phyloP scores from a whole-genome alignment of 768 basidiomycete species.

The Russula abietina region DNA sequence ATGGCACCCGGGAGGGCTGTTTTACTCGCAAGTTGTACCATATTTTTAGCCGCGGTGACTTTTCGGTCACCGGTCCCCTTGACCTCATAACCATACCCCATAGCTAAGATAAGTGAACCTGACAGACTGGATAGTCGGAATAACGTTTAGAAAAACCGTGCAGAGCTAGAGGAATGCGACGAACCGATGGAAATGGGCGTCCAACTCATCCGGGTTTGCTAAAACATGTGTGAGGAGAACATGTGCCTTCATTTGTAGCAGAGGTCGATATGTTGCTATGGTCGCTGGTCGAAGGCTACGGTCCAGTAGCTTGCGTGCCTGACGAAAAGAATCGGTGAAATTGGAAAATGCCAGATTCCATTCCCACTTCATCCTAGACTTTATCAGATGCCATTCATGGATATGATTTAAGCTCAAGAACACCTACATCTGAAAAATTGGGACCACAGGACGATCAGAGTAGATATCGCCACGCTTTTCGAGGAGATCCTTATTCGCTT shows the following conservation, averaged over 20 bases:
- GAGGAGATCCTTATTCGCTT: too few species aligned
- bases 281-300: slow-evolving; percentile 3
- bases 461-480: too few species aligned
- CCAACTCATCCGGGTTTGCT: background rate
- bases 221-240: slow-evolving; percentile 3
- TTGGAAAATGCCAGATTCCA: background rate
- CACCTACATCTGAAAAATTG: slow-evolving; percentile 5
- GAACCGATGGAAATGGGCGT: too few species aligned
- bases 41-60: background rate
- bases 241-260: slow-evolving; percentile 1
- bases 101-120: too few species aligned
- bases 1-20: background rate
- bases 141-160: background rate
- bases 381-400: background rate
- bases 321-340: background rate
- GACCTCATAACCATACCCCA: slow-evolving; percentile 12
- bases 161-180: background rate
- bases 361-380: background rate
- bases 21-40: too few species aligned
- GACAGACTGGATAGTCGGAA: background rate
- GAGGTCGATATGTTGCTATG: slow-evolving; percentile 1
- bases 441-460: too few species aligned
- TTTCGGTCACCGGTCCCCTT: background rate
- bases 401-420: background rate
- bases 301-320: slow-evolving; percentile 8